Evolutionary conservation across 2,329 filamentous ascomycete genomes (phyloP).

Genomic region (Orbilia oligospora): DNA sequence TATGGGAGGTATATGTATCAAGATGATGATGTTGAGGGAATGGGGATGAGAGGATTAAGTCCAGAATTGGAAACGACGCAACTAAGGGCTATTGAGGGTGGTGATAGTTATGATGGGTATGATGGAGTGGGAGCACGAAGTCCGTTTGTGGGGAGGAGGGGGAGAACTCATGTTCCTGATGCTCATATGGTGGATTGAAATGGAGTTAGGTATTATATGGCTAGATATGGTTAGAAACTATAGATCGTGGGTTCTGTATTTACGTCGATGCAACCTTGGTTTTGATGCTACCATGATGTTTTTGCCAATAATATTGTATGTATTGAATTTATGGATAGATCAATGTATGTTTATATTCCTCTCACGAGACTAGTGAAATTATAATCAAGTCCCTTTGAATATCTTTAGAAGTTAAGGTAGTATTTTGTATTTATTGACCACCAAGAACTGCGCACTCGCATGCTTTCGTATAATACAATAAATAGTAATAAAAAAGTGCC

Average conservation of each 20-base stretch:
- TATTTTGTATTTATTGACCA: neutral
- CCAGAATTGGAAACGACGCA: conserved; percentile 6
- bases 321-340: too few relatives aligned
- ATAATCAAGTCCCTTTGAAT: neutral
- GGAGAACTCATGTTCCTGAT: neutral
- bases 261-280: too few relatives aligned
- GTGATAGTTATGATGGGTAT: conserved; percentile 26
- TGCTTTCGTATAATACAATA: conserved; percentile 21
- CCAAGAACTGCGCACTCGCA: neutral
- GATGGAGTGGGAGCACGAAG: conserved; percentile 12
- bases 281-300: neutral
- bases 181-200: conserved; percentile 23
- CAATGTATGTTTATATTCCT: too few relatives aligned
- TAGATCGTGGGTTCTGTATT: neutral
- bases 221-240: neutral
- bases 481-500: neutral
- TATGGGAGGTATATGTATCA: conserved; percentile 16
- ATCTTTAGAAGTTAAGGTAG: neutral
- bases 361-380: neutral
- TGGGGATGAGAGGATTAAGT: conserved; percentile 10
- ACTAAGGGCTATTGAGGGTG: conserved; percentile 23
- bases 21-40: conserved; percentile 6
- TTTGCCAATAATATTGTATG: neutral
- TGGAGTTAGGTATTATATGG: neutral
- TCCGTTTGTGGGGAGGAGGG: conserved; percentile 17